A percentile compares a stretch with the other conserved stretches of the same genome.
These are phyloP conservation scores for Magnolia officinalis DNA, from an alignment of 164 flowering plant species.

Conservation along the genomic window DNA sequence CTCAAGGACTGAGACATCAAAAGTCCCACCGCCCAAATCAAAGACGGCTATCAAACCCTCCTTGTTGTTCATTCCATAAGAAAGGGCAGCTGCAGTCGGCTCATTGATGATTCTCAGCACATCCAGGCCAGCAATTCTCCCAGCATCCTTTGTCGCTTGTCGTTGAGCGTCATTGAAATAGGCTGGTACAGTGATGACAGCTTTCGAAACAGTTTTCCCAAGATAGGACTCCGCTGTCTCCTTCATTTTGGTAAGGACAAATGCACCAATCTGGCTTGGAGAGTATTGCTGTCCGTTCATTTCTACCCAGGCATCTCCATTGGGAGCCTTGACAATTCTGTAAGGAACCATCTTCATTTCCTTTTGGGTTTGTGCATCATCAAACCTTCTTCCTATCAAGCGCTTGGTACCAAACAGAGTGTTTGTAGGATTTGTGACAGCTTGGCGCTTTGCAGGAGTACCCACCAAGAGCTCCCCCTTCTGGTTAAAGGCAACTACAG, in stretches of 20 bases:
- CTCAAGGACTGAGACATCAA: conserved; percentile 42
- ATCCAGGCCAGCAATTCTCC: conserved; percentile 41
- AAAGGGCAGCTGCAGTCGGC: conserved; percentile 47
- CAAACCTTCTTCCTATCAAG: conserved; percentile 33
- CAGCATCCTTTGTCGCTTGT: conserved; percentile 46
- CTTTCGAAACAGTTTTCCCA: conserved; percentile 33
- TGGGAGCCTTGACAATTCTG: conserved; percentile 35
- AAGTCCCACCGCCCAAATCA: conserved; percentile 48
- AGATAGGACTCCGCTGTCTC: conserved; percentile 37
- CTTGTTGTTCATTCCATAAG: conserved; percentile 37
- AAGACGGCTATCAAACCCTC: conserved; percentile 38
- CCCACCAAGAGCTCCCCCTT: conserved; percentile 36
- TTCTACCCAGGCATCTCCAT: conserved; percentile 45
- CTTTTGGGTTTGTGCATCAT: conserved; percentile 35
- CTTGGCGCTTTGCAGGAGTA: conserved; percentile 35
- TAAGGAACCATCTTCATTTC: conserved; percentile 41
- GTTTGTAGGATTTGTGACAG: conserved; percentile 35
- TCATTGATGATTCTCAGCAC: conserved; percentile 41
- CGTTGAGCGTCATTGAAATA: conserved; percentile 44
- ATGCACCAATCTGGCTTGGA: conserved; percentile 41
- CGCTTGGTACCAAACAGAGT: conserved; percentile 38
- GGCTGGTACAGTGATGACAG: conserved; percentile 42
- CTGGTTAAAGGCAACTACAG: conserved; percentile 32
- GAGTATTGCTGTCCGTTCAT: conserved; percentile 36
- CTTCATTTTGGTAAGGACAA: conserved; percentile 34